phyloP scores from a whole-genome alignment of 202 grass and related monocot species.

The Zizania palustris region DNA sequence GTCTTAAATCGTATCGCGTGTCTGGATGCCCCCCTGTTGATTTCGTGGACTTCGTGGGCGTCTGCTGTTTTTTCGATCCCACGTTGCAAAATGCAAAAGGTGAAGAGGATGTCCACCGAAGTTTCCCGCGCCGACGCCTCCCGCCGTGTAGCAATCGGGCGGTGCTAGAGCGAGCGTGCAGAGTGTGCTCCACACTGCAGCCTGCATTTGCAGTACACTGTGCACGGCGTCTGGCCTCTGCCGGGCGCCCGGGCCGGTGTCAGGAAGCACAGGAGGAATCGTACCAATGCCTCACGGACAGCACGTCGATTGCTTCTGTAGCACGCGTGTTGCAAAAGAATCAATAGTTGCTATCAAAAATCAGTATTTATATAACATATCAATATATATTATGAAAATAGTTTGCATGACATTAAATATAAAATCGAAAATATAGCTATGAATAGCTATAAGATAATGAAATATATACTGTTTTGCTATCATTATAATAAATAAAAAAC shows the following conservation, averaged over 20 bases:
- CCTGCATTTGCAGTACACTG: not conserved
- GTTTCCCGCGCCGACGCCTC: not conserved
- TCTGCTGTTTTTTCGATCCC: not conserved
- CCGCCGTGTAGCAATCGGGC: not conserved
- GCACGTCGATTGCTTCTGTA: constrained; percentile 14
- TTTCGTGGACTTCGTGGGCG: not conserved
- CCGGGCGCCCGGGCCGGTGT: not conserved
- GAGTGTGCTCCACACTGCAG: too few relatives aligned
- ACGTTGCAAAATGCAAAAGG: not conserved
- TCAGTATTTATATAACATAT: too few relatives aligned
- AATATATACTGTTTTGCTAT: too few relatives aligned
- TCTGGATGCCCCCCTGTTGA: not conserved
- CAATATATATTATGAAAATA: too few relatives aligned
- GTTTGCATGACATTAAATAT: too few relatives aligned
- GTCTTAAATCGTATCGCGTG: not conserved
- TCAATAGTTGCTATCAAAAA: too few relatives aligned
- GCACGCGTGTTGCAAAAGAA: not conserved
- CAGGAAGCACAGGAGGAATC: not conserved
- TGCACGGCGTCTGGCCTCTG: not conserved
- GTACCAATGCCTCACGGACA: constrained; percentile 9
- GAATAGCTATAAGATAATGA: too few relatives aligned
- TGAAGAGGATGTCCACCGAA: not conserved
- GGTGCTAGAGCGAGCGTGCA: not conserved
- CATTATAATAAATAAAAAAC: too few relatives aligned
- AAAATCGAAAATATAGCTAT: too few relatives aligned